Evolutionary conservation across 768 basidiomycete species (phyloP).

Genomic region (Suillus spraguei): DNA sequence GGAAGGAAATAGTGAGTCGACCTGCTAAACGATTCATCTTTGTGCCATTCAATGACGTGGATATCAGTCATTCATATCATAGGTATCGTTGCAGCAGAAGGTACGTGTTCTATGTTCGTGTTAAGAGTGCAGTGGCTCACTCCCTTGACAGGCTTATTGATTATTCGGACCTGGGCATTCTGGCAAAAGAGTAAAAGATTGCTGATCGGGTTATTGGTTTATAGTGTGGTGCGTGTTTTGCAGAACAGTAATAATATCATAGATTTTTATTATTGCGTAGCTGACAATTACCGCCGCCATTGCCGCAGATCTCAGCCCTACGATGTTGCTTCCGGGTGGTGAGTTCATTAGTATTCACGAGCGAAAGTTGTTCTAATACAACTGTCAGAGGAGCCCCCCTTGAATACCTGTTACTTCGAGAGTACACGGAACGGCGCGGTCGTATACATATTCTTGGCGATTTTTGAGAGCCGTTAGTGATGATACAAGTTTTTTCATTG

Average conservation of each 20-base stretch:
- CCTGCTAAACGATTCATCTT: background rate
- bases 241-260: background rate
- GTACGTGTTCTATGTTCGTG: background rate
- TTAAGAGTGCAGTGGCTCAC: background rate
- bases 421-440: background rate
- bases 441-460: background rate
- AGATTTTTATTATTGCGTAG: constrained; percentile 2
- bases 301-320: constrained; percentile 4
- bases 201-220: constrained; percentile 17
- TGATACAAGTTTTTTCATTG: background rate
- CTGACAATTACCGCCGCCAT: constrained; percentile 11
- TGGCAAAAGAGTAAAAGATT: constrained; percentile 20
- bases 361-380: background rate
- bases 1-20: constrained; percentile 16
- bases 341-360: background rate
- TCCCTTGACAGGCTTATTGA: constrained; percentile 15
- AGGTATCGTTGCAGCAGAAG: constrained; percentile 13
- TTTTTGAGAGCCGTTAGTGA: background rate
- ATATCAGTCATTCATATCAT: constrained; percentile 12
- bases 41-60: too few species aligned
- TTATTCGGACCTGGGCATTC: constrained; percentile 24
- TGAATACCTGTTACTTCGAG: background rate
- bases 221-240: constrained; percentile 12
- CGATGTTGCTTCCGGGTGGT: constrained; percentile 12
- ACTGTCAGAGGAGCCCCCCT: background rate